Percentiles rank a stretch among this genome's conserved stretches.
These are phyloP conservation scores for Salinomyces thailandicus DNA, from an alignment of 2,329 filamentous ascomycete species.

Conservation along the genomic window DNA sequence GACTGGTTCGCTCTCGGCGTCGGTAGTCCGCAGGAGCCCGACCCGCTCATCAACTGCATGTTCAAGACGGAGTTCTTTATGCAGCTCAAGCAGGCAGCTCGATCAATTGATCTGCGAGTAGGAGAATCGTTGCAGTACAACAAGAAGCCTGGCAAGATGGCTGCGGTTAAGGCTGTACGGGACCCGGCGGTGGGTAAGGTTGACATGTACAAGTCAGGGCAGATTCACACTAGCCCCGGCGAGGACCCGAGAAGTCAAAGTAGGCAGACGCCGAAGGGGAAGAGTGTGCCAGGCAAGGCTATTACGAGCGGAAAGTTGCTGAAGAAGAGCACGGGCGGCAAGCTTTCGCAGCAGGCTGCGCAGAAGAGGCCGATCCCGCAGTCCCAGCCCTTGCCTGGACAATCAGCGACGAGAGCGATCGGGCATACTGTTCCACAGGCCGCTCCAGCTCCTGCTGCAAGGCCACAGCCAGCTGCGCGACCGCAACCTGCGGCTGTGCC, in stretches of 20 bases:
- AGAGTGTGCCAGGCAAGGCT: conserved; percentile 74
- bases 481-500: conserved; percentile 7
- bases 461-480: conserved; percentile 22
- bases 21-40: conserved; percentile 81
- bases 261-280: conserved; percentile 74
- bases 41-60: conserved; percentile 85
- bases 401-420: conserved; percentile 11
- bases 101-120: conserved; percentile 72
- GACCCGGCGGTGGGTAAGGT: conserved; percentile 62
- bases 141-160: conserved; percentile 92
- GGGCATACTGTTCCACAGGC: conserved; percentile 22
- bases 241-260: conserved; percentile 76
- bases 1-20: conserved; percentile 95
- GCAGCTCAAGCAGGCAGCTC: conserved; percentile 70
- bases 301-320: conserved; percentile 92
- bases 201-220: conserved; percentile 89
- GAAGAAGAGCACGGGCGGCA: conserved; percentile 61
- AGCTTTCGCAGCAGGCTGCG: conserved; percentile 49
- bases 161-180: conserved; percentile 79
- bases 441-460: conserved; percentile 6
- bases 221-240: conserved; percentile 75
- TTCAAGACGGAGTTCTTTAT: conserved; percentile 98
- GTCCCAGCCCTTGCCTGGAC: conserved; percentile 27
- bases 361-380: conserved; percentile 40
- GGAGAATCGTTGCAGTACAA: conserved; percentile 84